Evolutionary conservation across 169 alveolate species (phyloP), one percentile per base, ranked within the genome.

Genomic region (Plasmodium coatneyi): DNA sequence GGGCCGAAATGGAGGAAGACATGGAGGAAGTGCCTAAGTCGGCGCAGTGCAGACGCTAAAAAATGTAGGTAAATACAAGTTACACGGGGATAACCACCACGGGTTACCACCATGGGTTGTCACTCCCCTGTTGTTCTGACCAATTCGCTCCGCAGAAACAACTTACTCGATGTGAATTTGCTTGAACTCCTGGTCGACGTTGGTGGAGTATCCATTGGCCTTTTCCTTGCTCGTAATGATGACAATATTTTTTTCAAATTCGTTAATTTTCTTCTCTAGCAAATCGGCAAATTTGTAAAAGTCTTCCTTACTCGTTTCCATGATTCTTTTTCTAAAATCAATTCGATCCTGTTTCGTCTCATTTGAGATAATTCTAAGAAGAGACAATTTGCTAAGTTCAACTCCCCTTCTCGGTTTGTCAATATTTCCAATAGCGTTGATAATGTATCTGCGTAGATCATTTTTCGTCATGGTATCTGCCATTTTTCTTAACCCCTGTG

Each of bases 381-480:
- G 76, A 5, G 95, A 91, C 32, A 80, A 71, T 28, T 91, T 91
- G 52, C 91, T 78, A 5, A 91, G 70, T 74, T 81, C 95, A 1
- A 91, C 32, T 4, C 95, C 95, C 82, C 95, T 91, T 91, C 87
- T 80, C 0, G 95, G 95, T 71, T 30, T 91, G 28, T 91, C 95
- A 54, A 91, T 91, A 25, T 74, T 46, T 16, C 95, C 92, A 16
- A 91, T 91, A 41, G 92, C 70, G 60, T 81, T 81, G 43, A 91
- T 91, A 10, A 91, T 91, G 56, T 91, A 91, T 71, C 95, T 91
- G 5, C 72, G 66, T 34, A 91, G 34, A 60, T 91, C 95, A 43
- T 91, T 91, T 91, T 91, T 43, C 14, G 95, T 91, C 95, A 91
- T 91, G 30, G 36, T 82, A 60, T 91, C 95, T 3, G 95, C 95